Percentiles rank a stretch among this genome's conserved stretches.
Evolutionary conservation across 176 grass and related monocot species (phyloP).

Genomic region (Ananas comosus): DNA sequence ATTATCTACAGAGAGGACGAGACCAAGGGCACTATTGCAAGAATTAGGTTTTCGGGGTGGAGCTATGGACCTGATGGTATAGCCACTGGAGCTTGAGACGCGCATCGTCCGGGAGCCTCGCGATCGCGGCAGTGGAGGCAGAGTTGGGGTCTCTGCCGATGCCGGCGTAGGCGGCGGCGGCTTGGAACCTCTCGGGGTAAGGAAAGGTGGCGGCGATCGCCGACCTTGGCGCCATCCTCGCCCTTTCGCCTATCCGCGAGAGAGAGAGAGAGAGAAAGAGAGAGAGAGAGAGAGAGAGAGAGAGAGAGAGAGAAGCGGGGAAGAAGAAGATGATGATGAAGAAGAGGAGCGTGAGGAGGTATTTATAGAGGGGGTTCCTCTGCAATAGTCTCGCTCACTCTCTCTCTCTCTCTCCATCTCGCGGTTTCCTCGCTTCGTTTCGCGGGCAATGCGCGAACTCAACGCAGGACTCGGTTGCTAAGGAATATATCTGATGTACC

Average conservation of each 20-base stretch:
- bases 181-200: slow-evolving; percentile 17
- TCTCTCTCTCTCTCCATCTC: too few species aligned
- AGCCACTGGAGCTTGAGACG: slow-evolving; percentile 9
- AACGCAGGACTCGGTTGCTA: too few species aligned
- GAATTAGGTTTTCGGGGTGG: background rate
- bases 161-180: slow-evolving; percentile 12
- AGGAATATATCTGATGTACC: too few species aligned
- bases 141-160: background rate
- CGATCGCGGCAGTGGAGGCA: background rate
- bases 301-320: too few species aligned
- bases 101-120: slow-evolving; percentile 12
- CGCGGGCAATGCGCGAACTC: too few species aligned
- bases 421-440: too few species aligned
- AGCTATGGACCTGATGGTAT: slow-evolving; percentile 15
- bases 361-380: too few species aligned
- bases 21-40: background rate
- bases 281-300: background rate
- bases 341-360: too few species aligned
- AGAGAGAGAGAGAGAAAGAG: background rate
- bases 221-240: too few species aligned
- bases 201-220: background rate
- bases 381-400: too few species aligned
- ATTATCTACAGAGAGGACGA: background rate
- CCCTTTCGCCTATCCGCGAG: too few species aligned
- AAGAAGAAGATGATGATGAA: too few species aligned